Base-by-base conservation (phyloP, 2,329 filamentous ascomycete species). In the Biscogniauxia sp. region DNA sequence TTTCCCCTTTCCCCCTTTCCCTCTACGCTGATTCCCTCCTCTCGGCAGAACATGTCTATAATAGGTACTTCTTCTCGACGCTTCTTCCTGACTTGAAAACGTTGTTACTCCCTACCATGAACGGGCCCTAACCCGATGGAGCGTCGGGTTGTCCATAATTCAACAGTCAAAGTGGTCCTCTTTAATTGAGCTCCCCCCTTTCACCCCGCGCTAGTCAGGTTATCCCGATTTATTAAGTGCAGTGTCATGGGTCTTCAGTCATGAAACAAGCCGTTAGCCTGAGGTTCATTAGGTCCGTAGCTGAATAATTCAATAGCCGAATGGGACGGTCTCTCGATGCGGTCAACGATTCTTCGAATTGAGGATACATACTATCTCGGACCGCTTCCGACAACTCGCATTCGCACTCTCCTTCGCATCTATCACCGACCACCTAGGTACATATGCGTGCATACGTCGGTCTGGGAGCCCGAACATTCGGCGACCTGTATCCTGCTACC, bases 301-400 rank as follows among this genome's bases (percentile, higher is more conserved):
- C 37, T 45, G 61, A 59, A 61, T 28, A 15, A 56, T 61, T 59
- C 60, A 62, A 62, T 61, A 64, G 51, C 57, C 41, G 55, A 51
- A 61, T 54, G 57, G 61, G 58, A 49, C 57, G 37, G 28, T 32
- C 28, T 45, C 53, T 56, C 54, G 56, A 58, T 56, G 61, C 63
- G 65, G 65, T 65, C 63, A 65, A 62, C 58, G 37, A 51, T 60
- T 32, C 26, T 37, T 53, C 58, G 23, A 53, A 51, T 59, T 52
- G 23, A 63, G 57, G 56, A 37, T 23, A 20, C 13, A 6, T 45
- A 45, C 37, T 11, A 53, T n/a, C 20, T 53, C 52, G 17, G 23
- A 28, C 23, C 17, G 25, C n/a, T 26, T 25, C 52, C 52, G 52
- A 53, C 52, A 45, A 23, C 23, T 23, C 23, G 23, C 23, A 3